Percentiles rank a stretch among this genome's conserved stretches.
Evolutionary conservation across 257 asterid species (phyloP).

Genomic region (Penstemon barbatus): DNA sequence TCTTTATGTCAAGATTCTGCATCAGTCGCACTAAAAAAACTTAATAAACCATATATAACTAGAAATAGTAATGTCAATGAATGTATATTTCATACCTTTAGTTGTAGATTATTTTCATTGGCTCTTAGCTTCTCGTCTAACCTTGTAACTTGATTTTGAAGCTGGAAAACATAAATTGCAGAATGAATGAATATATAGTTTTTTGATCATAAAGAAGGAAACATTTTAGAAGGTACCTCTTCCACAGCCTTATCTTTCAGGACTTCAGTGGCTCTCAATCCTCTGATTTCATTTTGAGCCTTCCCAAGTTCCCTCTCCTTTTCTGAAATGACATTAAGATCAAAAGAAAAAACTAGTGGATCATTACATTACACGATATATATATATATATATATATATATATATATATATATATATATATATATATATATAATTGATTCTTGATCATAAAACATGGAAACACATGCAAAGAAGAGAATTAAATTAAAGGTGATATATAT

Average conservation of each 20-base stretch:
- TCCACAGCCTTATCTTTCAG: constrained; percentile 77
- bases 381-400: too few relatives aligned
- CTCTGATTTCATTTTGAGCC: constrained; percentile 74
- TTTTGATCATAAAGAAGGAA: constrained; percentile 6
- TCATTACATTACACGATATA: too few relatives aligned
- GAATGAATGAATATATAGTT: neutral
- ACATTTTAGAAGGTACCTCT: constrained; percentile 49
- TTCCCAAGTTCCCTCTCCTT: constrained; percentile 61
- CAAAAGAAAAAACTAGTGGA: too few relatives aligned
- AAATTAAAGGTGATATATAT: constrained; percentile 15
- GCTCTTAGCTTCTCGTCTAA: constrained; percentile 58
- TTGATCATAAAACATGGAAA: too few relatives aligned
- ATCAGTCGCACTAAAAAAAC: constrained; percentile 25
- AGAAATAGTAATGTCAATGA: neutral
- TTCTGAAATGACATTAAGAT: constrained; percentile 46
- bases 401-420: too few relatives aligned
- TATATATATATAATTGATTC: too few relatives aligned
- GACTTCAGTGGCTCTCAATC: constrained; percentile 57
- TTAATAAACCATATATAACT: neutral
- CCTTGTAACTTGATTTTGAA: constrained; percentile 52
- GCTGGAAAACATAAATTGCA: constrained; percentile 36
- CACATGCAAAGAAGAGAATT: constrained; percentile 5
- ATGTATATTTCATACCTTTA: constrained; percentile 48
- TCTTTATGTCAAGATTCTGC: constrained; percentile 80
- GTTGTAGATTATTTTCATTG: constrained; percentile 52